Conservation (phyloP, 139 green algal species). For the Parachlorella kessleri region DNA sequence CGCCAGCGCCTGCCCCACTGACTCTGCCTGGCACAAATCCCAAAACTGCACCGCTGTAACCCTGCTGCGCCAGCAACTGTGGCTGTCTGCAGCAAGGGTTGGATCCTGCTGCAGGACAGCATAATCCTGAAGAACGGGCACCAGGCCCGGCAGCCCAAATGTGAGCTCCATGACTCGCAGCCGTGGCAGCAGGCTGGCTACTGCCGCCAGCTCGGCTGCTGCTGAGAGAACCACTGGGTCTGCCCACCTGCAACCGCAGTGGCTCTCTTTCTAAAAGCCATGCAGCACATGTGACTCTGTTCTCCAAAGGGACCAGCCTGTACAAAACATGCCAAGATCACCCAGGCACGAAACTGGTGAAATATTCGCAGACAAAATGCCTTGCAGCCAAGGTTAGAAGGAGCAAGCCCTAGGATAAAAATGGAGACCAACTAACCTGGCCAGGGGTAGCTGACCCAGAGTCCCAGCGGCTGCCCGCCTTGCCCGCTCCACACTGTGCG, state of each 20-base stretch:
- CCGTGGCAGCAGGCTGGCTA: slow-evolving; percentile 35
- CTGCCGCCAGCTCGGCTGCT: slow-evolving; percentile 19
- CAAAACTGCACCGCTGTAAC: slow-evolving; percentile 19
- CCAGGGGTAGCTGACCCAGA: background rate
- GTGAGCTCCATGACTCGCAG: slow-evolving; percentile 68
- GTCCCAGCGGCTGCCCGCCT: background rate
- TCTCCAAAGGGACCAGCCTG: too few relatives aligned
- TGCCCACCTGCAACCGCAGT: too few relatives aligned
- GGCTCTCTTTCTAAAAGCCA: too few relatives aligned
- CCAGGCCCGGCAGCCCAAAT: slow-evolving; percentile 53
- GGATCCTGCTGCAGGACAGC: background rate
- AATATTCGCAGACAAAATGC: too few relatives aligned
- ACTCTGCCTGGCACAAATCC: slow-evolving; percentile 22
- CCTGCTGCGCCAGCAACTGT: background rate
- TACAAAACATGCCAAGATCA: too few relatives aligned
- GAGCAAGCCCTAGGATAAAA: too few relatives aligned
- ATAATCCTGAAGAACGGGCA: background rate
- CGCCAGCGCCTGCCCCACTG: slow-evolving; percentile 7
- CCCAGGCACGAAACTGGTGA: too few relatives aligned
- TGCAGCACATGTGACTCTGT: too few relatives aligned
- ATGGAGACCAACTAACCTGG: too few relatives aligned
- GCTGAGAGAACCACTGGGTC: background rate
- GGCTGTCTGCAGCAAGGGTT: background rate
- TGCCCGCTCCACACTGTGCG: background rate
- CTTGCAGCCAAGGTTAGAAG: too few relatives aligned